Conservation (phyloP, 306 rosid genomes). For the Geum urbanum region DNA sequence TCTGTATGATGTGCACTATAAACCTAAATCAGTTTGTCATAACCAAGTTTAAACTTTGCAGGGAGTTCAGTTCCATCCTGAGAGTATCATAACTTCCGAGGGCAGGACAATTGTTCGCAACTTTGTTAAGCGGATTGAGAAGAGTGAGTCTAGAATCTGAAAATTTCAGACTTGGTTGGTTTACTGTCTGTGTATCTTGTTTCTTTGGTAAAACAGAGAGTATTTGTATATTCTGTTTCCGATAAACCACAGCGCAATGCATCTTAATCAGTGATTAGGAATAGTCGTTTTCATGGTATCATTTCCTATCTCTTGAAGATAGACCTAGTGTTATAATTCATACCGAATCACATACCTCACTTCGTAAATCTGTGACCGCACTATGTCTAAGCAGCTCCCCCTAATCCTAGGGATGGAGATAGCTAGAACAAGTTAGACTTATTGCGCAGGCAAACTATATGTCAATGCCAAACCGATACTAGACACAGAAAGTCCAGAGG, state of each 20-base stretch:
- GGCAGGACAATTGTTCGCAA: slow-evolving; percentile 67
- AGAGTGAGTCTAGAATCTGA: slow-evolving; percentile 37
- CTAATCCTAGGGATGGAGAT: too few species aligned
- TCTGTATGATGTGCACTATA: neutral
- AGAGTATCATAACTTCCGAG: slow-evolving; percentile 78
- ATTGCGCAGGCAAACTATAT: neutral
- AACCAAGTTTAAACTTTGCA: slow-evolving; percentile 30
- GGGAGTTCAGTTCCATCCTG: slow-evolving; percentile 99
- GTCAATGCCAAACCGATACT: neutral
- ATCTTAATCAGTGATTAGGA: too few species aligned
- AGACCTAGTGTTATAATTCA: neutral
- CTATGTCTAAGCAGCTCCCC: neutral
- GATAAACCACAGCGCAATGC: too few species aligned
- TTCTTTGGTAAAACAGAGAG: too few species aligned
- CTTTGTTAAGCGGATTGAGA: slow-evolving; percentile 65
- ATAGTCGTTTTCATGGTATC: too few species aligned
- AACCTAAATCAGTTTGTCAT: neutral
- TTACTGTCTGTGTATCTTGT: too few species aligned
- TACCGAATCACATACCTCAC: neutral
- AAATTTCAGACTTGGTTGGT: slow-evolving; percentile 5
- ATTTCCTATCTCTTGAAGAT: neutral
- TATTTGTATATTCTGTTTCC: too few species aligned
- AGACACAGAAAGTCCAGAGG: neutral
- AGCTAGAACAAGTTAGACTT: neutral
- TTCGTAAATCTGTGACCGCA: neutral